A percentile compares a stretch with the other conserved stretches of the same genome.
These are phyloP conservation scores for Allium cepa DNA, from an alignment of 106 monocot genomes.

Conservation along the genomic window DNA sequence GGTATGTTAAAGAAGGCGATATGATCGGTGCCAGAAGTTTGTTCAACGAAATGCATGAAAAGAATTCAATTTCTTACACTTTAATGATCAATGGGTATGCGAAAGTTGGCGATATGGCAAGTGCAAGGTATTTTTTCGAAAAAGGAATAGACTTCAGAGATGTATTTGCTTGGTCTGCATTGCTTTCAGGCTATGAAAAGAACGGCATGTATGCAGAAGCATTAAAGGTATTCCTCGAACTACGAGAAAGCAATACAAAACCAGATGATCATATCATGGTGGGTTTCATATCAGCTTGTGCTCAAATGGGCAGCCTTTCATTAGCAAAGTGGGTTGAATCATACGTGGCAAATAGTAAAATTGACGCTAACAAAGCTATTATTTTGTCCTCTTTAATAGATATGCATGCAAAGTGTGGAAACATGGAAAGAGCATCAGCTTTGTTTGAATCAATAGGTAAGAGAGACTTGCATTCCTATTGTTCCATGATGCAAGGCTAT, in stretches of 20 bases:
- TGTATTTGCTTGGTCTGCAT: slow-evolving; percentile 60
- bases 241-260: slow-evolving; percentile 23
- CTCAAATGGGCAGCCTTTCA: slow-evolving; percentile 42
- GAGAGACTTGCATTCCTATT: slow-evolving; percentile 51
- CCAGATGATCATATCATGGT: slow-evolving; percentile 61
- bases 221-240: slow-evolving; percentile 51
- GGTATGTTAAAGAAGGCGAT: slow-evolving; percentile 59
- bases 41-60: slow-evolving; percentile 61
- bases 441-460: slow-evolving; percentile 46
- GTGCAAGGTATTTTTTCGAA: slow-evolving; percentile 53
- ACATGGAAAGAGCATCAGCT: slow-evolving; percentile 48
- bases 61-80: slow-evolving; percentile 42
- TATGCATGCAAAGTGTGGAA: slow-evolving; percentile 87
- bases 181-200: slow-evolving; percentile 72
- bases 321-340: slow-evolving; percentile 55
- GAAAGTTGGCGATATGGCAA: slow-evolving; percentile 60
- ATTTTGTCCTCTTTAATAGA: slow-evolving; percentile 47
- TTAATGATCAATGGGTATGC: slow-evolving; percentile 58
- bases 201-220: slow-evolving; percentile 50
- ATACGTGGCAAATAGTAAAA: slow-evolving; percentile 14
- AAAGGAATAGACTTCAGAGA: slow-evolving; percentile 22
- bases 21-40: slow-evolving; percentile 28
- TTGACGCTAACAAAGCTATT: slow-evolving; percentile 25
- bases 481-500: slow-evolving; percentile 79
- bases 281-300: slow-evolving; percentile 64